phyloP scores from a whole-genome alignment of 2,329 filamentous ascomycete species.

The Fragosphaeria purpurea region DNA sequence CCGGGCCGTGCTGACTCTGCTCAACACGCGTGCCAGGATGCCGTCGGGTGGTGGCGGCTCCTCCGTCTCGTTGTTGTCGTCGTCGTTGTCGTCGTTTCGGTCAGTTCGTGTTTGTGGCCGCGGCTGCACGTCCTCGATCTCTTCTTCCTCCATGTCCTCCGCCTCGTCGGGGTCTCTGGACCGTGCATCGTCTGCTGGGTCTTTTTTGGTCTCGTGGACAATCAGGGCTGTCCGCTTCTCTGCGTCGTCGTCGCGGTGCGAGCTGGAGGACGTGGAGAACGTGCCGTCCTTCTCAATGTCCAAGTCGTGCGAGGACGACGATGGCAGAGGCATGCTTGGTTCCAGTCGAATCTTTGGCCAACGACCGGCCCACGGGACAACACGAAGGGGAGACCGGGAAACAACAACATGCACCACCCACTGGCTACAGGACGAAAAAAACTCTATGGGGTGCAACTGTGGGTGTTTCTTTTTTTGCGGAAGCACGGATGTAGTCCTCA shows the following conservation, averaged over 20 bases:
- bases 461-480: too few species aligned
- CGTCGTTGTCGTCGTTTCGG: conserved; percentile 1
- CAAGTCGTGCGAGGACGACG: background rate
- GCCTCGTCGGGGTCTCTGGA: too few species aligned
- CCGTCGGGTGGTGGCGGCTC: conserved; percentile 9
- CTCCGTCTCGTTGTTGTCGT: conserved; percentile 1
- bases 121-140: background rate
- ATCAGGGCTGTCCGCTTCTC: background rate
- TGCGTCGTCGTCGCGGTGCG: background rate
- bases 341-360: too few species aligned
- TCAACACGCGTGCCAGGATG: conserved; percentile 28
- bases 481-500: too few species aligned
- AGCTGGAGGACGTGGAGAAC: background rate
- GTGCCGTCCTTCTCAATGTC: background rate
- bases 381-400: too few species aligned
- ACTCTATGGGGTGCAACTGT: too few species aligned
- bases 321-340: too few species aligned
- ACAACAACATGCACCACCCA: too few species aligned
- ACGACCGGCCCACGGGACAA: too few species aligned
- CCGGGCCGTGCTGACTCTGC: conserved; percentile 30
- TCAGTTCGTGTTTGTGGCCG: background rate
- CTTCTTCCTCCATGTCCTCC: background rate
- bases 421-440: too few species aligned
- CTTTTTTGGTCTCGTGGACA: too few species aligned
- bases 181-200: too few species aligned